A percentile compares a stretch with the other conserved stretches of the same genome.
Evolutionary conservation across 1,284 basidiomycete genomes (phyloP).

Genomic region (Fomitopsis betulina): DNA sequence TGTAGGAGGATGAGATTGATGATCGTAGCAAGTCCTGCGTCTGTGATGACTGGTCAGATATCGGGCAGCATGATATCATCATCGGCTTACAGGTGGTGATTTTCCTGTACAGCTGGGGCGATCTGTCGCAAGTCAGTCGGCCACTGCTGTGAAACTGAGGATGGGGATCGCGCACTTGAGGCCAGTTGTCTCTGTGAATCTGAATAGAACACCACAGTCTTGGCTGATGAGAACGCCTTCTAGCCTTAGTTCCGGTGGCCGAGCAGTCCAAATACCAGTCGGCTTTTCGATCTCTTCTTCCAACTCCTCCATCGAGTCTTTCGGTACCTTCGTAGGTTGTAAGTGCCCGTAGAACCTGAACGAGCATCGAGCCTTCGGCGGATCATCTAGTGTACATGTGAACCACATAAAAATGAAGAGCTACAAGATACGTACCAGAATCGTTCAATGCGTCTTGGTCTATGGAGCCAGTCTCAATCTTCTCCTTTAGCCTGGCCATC

Average conservation of each 20-base stretch:
- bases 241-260: conserved; percentile 50
- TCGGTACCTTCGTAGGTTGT: conserved; percentile 45
- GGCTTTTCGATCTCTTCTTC: conserved; percentile 70
- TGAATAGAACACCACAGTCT: conserved; percentile 73
- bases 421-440: neutral
- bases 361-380: conserved; percentile 50
- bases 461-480: conserved; percentile 58
- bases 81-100: conserved; percentile 66
- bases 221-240: conserved; percentile 69
- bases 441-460: conserved; percentile 32
- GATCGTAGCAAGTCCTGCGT: conserved; percentile 68
- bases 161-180: conserved; percentile 38
- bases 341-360: conserved; percentile 66
- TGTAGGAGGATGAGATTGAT: conserved; percentile 64
- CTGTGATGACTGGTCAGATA: conserved; percentile 33
- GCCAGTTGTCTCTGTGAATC: conserved; percentile 62
- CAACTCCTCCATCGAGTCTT: conserved; percentile 55
- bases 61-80: too few relatives aligned
- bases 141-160: neutral
- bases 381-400: conserved; percentile 36
- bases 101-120: conserved; percentile 71
- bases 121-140: conserved; percentile 26
- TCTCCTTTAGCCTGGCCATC: conserved; percentile 53
- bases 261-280: conserved; percentile 59
- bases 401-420: neutral